These are phyloP conservation scores for Neoboletus brunneissimus DNA, from an alignment of 768 basidiomycete genomes.

Conservation along the genomic window DNA sequence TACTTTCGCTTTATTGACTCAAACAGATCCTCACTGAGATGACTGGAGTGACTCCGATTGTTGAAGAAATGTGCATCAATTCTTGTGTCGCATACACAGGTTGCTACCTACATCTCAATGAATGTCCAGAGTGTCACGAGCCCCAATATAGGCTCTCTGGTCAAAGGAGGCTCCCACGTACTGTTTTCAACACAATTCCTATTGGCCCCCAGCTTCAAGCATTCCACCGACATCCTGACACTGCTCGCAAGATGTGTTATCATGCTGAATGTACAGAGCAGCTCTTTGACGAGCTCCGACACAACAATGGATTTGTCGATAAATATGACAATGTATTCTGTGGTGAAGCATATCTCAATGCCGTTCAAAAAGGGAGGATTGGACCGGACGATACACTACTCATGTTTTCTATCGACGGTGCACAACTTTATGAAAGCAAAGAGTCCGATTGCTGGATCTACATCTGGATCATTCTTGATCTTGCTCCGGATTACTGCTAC, in stretches of 20 bases:
- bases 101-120: neutral
- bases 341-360: neutral
- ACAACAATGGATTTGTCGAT: neutral
- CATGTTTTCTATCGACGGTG: neutral
- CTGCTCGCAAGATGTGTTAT: neutral
- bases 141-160: neutral
- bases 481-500: neutral
- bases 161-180: no score
- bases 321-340: neutral
- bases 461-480: neutral
- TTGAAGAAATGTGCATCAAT: neutral
- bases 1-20: neutral
- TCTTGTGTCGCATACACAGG: neutral
- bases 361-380: neutral
- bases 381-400: neutral
- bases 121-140: neutral
- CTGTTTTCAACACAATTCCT: neutral
- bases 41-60: neutral
- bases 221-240: neutral
- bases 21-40: neutral
- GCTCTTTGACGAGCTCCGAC: neutral
- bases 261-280: accelerated
- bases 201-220: neutral
- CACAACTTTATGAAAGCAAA: neutral
- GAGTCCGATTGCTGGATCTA: neutral